These are phyloP conservation scores for Diaporthe vexans DNA, from an alignment of 2,329 filamentous ascomycete genomes.

Conservation along the genomic window DNA sequence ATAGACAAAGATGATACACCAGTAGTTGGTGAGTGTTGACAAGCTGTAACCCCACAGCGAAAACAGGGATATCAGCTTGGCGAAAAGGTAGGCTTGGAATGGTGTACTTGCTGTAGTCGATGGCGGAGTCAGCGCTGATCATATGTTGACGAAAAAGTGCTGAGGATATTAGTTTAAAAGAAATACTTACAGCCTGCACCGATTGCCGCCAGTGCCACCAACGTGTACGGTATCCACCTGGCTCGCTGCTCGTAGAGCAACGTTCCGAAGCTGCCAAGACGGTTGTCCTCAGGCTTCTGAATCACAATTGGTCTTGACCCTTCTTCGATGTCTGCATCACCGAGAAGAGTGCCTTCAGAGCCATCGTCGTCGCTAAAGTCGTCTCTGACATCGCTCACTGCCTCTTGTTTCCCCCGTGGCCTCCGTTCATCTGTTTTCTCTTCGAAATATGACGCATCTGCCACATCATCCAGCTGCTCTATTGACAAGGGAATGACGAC, in stretches of 20 bases:
- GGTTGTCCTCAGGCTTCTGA: not conserved
- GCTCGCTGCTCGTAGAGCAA: conserved; percentile 24
- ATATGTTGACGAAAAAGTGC: conserved; percentile 29
- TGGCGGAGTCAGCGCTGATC: conserved; percentile 27
- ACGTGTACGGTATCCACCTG: not conserved
- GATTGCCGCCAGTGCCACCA: not conserved
- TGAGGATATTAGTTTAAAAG: conserved; percentile 66
- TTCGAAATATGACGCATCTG: conserved; percentile 57
- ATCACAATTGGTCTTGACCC: conserved; percentile 3
- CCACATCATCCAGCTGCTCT: conserved; percentile 15
- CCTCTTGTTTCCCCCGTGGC: conserved; percentile 72
- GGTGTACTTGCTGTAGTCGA: conserved; percentile 42
- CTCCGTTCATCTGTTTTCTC: conserved; percentile 82
- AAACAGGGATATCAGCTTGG: conserved; percentile 66
- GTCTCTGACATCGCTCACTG: not conserved
- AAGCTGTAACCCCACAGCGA: conserved; percentile 29
- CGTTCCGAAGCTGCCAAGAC: conserved; percentile 14
- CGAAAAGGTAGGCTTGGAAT: conserved; percentile 69
- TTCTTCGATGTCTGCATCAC: conserved; percentile 15
- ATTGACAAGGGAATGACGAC: accelerated
- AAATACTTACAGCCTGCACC: conserved; percentile 47
- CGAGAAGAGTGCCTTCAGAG: conserved; percentile 16
- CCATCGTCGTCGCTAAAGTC: not conserved
- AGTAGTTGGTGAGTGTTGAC: conserved; percentile 32
- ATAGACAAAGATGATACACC: conserved; percentile 33